Percentiles rank a stretch among this genome's conserved stretches.
phyloP scores from a whole-genome alignment of 1,139 yeast species.

The Meyerozyma sp. region DNA sequence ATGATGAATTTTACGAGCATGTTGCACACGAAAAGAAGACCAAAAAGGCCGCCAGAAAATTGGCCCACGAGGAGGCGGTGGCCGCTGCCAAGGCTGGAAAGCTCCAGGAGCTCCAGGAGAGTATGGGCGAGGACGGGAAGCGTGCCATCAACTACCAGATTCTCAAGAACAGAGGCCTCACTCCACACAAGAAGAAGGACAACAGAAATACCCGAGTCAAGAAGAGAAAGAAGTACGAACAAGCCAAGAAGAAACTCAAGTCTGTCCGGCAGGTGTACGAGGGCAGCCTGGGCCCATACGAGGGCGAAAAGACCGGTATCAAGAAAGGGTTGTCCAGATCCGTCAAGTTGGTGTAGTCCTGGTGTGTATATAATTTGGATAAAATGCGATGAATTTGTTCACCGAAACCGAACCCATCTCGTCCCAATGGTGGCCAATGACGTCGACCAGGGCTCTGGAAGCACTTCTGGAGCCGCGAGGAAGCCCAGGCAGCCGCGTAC shows the following conservation, averaged over 20 bases:
- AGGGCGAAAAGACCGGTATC: conserved; percentile 96
- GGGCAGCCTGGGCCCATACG: conserved; percentile 73
- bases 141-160: conserved; percentile 94
- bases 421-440: neutral
- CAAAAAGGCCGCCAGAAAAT: conserved; percentile 49
- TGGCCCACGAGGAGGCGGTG: conserved; percentile 68
- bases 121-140: conserved; percentile 72
- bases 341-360: conserved; percentile 53
- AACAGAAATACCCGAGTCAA: conserved; percentile 94
- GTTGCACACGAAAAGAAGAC: conserved; percentile 45
- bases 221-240: conserved; percentile 95
- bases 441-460: neutral
- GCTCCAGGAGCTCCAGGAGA: conserved; percentile 64
- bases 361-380: conserved; percentile 1
- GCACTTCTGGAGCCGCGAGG: neutral
- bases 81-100: conserved; percentile 85
- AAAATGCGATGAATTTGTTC: neutral
- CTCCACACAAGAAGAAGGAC: conserved; percentile 89
- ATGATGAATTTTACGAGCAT: conserved; percentile 36
- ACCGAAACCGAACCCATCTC: neutral
- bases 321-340: conserved; percentile 87
- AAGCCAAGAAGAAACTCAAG: conserved; percentile 90
- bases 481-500: neutral
- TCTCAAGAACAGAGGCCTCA: conserved; percentile 90
- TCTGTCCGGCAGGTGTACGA: conserved; percentile 86